These are phyloP conservation scores for Verticillium zaregamsianum DNA, from an alignment of 2,329 filamentous ascomycete genomes.

Conservation along the genomic window DNA sequence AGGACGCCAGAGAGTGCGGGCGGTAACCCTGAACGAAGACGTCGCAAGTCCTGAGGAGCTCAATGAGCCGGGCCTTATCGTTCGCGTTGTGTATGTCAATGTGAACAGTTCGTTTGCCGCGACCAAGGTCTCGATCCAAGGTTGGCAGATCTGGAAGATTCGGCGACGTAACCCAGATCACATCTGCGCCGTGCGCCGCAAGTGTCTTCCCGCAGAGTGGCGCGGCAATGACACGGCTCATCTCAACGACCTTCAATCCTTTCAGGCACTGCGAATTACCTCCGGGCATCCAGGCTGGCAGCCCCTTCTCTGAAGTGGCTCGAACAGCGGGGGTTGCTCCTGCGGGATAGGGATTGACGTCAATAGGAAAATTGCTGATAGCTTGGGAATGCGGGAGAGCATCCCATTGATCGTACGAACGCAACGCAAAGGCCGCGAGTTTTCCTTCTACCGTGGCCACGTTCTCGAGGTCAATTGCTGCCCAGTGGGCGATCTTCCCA, in stretches of 20 bases:
- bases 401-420: conserved; percentile 49
- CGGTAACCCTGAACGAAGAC: conserved; percentile 43
- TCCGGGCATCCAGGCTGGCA: background rate
- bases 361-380: conserved; percentile 41
- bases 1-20: conserved; percentile 38
- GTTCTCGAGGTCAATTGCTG: background rate
- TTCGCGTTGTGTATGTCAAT: conserved; percentile 18
- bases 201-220: conserved; percentile 26
- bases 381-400: conserved; percentile 38
- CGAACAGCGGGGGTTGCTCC: background rate
- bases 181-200: conserved; percentile 27
- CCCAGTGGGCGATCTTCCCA: conserved; percentile 27
- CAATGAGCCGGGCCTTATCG: conserved; percentile 19
- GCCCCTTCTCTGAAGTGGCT: background rate
- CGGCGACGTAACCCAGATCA: conserved; percentile 26
- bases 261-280: conserved; percentile 24
- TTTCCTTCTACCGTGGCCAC: conserved; percentile 21
- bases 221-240: conserved; percentile 29
- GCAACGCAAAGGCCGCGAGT: conserved; percentile 42
- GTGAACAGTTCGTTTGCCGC: conserved; percentile 26
- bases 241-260: conserved; percentile 28
- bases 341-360: conserved; percentile 19
- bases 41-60: conserved; percentile 29
- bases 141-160: conserved; percentile 24
- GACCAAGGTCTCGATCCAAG: conserved; percentile 27